phyloP scores from a whole-genome alignment of 495 filamentous ascomycete species.

The Monascus purpureus region DNA sequence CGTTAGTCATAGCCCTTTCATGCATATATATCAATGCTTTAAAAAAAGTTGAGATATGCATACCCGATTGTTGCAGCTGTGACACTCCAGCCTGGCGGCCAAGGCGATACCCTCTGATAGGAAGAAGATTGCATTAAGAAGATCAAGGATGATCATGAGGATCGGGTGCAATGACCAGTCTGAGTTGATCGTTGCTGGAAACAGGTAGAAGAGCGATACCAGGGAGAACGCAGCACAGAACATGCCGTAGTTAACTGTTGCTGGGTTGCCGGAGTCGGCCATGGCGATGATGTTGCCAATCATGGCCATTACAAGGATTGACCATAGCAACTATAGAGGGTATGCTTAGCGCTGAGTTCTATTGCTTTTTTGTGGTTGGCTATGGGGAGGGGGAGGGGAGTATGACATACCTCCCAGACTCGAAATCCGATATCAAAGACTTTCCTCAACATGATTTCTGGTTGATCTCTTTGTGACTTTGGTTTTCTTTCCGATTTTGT shows the following conservation, averaged over 20 bases:
- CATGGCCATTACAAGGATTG: constrained; percentile 52
- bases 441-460: constrained; percentile 16
- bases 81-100: constrained; percentile 42
- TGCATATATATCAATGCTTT: no score
- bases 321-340: constrained; percentile 43
- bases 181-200: constrained; percentile 37
- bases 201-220: constrained; percentile 47
- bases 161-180: constrained; percentile 38
- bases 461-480: no score
- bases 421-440: constrained; percentile 22
- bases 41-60: constrained; percentile 8
- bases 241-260: constrained; percentile 47
- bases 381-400: neutral
- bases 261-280: constrained; percentile 39
- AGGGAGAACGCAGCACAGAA: constrained; percentile 52
- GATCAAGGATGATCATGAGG: constrained; percentile 41
- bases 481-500: no score
- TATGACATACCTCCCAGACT: constrained; percentile 23
- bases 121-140: constrained; percentile 50
- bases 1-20: constrained; percentile 1
- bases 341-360: neutral
- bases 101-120: constrained; percentile 51
- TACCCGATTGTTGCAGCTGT: constrained; percentile 51
- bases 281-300: constrained; percentile 54
- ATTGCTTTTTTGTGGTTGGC: constrained; percentile 4